A percentile compares a stretch with the other conserved stretches of the same genome.
phyloP scores from a whole-genome alignment of 257 asterid species.

The Ilex asprella region DNA sequence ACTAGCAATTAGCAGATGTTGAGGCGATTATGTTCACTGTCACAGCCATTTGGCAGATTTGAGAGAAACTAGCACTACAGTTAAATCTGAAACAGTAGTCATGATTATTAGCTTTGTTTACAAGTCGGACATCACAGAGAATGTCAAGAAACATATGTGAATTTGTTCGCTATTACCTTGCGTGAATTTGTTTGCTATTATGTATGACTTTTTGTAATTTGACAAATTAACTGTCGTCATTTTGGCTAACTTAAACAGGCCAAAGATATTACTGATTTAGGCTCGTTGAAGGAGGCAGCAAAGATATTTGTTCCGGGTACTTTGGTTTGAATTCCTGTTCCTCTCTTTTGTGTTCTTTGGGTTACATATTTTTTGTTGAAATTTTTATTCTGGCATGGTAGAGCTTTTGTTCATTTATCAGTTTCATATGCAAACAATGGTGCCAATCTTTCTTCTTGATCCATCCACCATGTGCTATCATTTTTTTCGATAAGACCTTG shows the following conservation, averaged over 20 bases:
- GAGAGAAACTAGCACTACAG: no score
- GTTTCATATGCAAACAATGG: neutral
- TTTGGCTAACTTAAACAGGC: conserved; percentile 47
- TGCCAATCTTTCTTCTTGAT: neutral
- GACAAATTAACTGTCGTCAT: neutral
- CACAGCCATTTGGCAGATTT: no score
- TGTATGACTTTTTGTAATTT: neutral
- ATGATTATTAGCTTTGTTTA: no score
- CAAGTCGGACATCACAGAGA: no score
- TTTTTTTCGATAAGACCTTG: no score
- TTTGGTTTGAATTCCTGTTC: conserved; percentile 4
- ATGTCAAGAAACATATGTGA: no score
- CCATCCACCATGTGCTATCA: neutral
- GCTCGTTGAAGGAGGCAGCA: conserved; percentile 82
- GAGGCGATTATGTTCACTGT: no score
- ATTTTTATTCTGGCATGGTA: neutral
- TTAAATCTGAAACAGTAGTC: no score
- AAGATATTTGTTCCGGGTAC: conserved; percentile 89
- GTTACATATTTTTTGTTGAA: neutral
- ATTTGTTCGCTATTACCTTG: no score
- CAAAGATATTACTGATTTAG: conserved; percentile 77
- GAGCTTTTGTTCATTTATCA: neutral
- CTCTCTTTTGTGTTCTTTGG: conserved; percentile 7
- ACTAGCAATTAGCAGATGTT: no score
- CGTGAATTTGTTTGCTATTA: no score